Base-by-base conservation (phyloP, 2,329 filamentous ascomycete species). In the Gremmenia infestans region DNA sequence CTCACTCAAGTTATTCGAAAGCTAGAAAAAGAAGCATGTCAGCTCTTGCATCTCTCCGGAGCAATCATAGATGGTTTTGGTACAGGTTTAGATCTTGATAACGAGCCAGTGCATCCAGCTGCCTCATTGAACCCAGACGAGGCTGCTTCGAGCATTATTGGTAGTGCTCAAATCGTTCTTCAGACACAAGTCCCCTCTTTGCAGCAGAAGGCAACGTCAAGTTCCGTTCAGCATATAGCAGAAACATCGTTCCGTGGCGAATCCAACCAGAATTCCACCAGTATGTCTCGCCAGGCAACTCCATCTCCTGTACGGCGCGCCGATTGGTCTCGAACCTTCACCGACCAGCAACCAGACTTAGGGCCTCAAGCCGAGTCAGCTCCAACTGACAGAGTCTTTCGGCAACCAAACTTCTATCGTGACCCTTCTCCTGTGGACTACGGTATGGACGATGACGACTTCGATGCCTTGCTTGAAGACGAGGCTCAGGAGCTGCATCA, bases 21-120 rank as follows among this genome's bases (percentile, higher is more conserved):
- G 5, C 51, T 65, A n/a, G 64, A 67, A 51, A 64, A 56, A n/a
- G 62, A 65, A 8, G 58, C 67, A 14, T 55, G 54, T 25, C 52
- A 53, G n/a, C 35, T 63, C 19, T 54, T 70, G 50, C 58, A 65
- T 45, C 28, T 22, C 17, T 66, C 66, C 17, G 68, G 65, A 8
- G 68, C 65, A n/a, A 54, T 68, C 15, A 57, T 60, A 7, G 65
- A 67, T 56, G 66, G 63, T 1, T 70, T 65, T 57, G 67, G 65
- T 5, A 61, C 61, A 22, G 62, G 47, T 15, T 35, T 37, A 15
- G 52, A 52, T n/a, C 12, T 45, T 15, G 53, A 58, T 5, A 35
- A 23, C n/a, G 11, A 22, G 12, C 15, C 28, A 25, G 39, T 40
- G 37, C 12, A 37, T 48, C 40, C 42, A 9, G 32, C 40, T 9